These are phyloP conservation scores for Phaseolus coccineus DNA, from an alignment of 331 rosid genomes.

Conservation along the genomic window DNA sequence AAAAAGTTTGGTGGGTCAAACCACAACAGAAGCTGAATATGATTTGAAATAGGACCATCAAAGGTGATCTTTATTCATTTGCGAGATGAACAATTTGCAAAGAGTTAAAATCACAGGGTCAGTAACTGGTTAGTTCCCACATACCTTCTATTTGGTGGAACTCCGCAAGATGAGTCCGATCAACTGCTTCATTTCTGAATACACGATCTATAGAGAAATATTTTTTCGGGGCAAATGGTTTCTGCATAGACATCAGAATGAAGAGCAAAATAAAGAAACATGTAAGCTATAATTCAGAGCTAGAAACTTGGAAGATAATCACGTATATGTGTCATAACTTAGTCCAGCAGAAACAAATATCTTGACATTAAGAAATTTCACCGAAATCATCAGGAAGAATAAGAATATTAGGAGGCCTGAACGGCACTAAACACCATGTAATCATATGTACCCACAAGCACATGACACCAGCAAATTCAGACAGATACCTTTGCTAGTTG, in stretches of 20 bases:
- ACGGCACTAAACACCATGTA: conserved; percentile 24
- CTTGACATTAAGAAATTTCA: not conserved
- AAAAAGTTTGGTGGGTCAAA: conserved; percentile 1
- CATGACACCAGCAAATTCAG: conserved; percentile 35
- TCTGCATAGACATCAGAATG: conserved; percentile 56
- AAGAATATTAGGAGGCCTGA: conserved; percentile 5
- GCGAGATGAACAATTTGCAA: conserved; percentile 25
- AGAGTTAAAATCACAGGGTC: not conserved
- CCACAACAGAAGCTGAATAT: conserved; percentile 6
- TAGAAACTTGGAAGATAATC: conserved; percentile 20
- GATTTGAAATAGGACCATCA: conserved; percentile 7
- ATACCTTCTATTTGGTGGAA: conserved; percentile 99
- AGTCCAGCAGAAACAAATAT: conserved; percentile 7
- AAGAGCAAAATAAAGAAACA: not conserved
- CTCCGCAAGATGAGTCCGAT: conserved; percentile 98
- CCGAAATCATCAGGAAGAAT: conserved; percentile 11
- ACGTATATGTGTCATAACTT: conserved; percentile 1
- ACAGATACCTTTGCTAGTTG: conserved; percentile 72
- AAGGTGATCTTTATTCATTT: conserved; percentile 5
- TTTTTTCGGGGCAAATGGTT: conserved; percentile 84
- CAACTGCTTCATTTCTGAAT: conserved; percentile 97
- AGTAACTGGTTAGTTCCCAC: conserved; percentile 31
- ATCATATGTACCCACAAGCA: conserved; percentile 20
- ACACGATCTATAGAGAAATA: conserved; percentile 98
- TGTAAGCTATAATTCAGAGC: not conserved